Base-by-base conservation (phyloP, 2,329 filamentous ascomycete genomes). In the Didymella segeticola region DNA sequence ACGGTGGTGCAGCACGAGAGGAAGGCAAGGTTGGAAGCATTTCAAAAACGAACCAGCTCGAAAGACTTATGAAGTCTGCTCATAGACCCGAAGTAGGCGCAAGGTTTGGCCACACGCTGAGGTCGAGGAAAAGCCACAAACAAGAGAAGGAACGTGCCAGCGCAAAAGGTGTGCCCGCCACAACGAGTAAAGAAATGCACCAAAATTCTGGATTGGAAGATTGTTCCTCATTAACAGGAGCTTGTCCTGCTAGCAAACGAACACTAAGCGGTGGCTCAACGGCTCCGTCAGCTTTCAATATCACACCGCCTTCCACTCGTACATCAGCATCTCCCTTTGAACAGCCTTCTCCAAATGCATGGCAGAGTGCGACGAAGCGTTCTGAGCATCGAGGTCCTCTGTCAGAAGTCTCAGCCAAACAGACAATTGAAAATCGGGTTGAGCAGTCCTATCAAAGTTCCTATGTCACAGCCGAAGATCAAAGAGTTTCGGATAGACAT, bases 41-140 rank as follows among this genome's bases (percentile, higher is more conserved):
- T n/a, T 26, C 36, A 36, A n/a, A 25, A n/a, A 42, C n/a, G n/a
- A n/a, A n/a, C n/a, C n/a, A n/a, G n/a, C n/a, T n/a, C n/a, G n/a
- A n/a, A n/a, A n/a, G n/a, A n/a, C n/a, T n/a, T n/a, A n/a, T n/a
- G n/a, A 46, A 29, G 17, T 20, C 23, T 1, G 5, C 30, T 20
- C 20, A 29, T 2, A 52, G 22, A 14, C 42, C 42, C n/a, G 42
- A 38, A 19, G 29, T 41, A 11, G 48, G 48, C 12, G 27, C 48
- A 6, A 20, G 42, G 5, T 46, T 34, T 22, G 27, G 34, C 0
- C 41, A 46, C 46, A 46, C 34, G 1, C 22, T 52, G 17, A 27
- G 20, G 5, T 14, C 34, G 6, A 27, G 23, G 17, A 46, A 27
- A 19, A 14, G n/a, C 14, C 17, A 11, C 22, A 14, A 6, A n/a